Base-by-base conservation (phyloP, 2,329 filamentous ascomycete genomes). In the Fonsecaea erecta region DNA sequence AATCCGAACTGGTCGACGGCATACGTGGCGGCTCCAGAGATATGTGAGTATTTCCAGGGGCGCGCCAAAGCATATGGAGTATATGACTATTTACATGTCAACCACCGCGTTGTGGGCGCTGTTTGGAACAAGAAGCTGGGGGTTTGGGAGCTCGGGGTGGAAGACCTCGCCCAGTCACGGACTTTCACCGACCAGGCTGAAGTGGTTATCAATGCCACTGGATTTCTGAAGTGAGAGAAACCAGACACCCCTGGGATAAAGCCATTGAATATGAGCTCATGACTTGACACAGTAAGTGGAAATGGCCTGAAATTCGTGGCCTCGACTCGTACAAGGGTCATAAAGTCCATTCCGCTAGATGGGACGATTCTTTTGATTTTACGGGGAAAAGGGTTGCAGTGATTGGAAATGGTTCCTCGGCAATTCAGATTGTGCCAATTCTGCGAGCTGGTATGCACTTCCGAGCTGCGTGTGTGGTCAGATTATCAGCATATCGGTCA, bases 1-100 rank as follows among this genome's bases (percentile, higher is more conserved):
- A 91, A 91, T 63, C 84, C 82, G 0, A 81, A 89, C 69, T 92
- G 89, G 89, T 83, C 83, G 0, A 86, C 90, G 70, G 81, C 87
- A 63, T 91, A 90, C 71, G 85, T 89, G 0, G 84, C 85, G 48
- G 88, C 61, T 79, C 87, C 9, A 77, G 40, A 46, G 18, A 46
- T 46, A 21, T 24, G 18, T 8, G n/a, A 24, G 12, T 46, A 46
- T 24, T 46, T 11, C n/a, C 18, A 21, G 5, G 43, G 43, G 1
- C 18, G 43, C 2, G 43, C 43, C 8, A 48, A 24, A 24, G 43
- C 43, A 24, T 48, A 48, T 12, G 43, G 43, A 16, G 43, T 48
- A 9, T 48, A 48, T 24, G 43, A 48, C 7, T 48, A 11, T 24
- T 21, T 48, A 14, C 43, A 11, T 4, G 7, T 24, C 2, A 24